phyloP scores from a whole-genome alignment of 2,329 filamentous ascomycete species.

The Microsporum audouinii region DNA sequence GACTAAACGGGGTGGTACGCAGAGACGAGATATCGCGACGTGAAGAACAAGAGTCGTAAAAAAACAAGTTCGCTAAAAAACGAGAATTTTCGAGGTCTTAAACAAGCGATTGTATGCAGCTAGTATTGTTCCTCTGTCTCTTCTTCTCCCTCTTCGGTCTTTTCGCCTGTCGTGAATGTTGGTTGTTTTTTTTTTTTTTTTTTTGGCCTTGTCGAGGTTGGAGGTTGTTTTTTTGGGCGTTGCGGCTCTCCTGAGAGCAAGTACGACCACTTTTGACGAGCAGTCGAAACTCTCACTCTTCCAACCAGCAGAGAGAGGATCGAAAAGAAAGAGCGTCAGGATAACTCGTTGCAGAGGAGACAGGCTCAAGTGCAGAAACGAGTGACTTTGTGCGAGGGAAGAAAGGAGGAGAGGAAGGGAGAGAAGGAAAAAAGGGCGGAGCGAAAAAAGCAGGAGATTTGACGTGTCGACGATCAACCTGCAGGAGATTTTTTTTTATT shows the following conservation, averaged over 20 bases:
- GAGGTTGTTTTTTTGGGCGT: neutral
- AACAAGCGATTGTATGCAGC: neutral
- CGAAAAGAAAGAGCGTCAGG: neutral
- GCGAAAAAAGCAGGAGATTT: conserved; percentile 1
- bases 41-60: neutral
- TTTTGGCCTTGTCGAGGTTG: neutral
- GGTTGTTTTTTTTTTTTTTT: neutral
- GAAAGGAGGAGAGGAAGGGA: neutral
- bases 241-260: neutral
- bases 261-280: neutral
- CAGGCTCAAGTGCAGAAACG: neutral
- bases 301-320: conserved; percentile 1
- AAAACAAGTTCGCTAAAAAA: neutral
- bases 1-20: neutral
- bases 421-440: neutral
- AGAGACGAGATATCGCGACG: neutral
- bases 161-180: neutral
- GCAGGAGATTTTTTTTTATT: neutral
- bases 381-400: neutral
- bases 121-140: neutral
- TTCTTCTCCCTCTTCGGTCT: neutral
- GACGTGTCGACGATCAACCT: conserved; percentile 1
- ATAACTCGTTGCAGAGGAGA: neutral
- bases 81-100: neutral
- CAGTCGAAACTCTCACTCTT: neutral